Percentiles rank a stretch among this genome's conserved stretches.
Conservation (phyloP, 208 protist genomes). For the Wallacemonas sp. region DNA sequence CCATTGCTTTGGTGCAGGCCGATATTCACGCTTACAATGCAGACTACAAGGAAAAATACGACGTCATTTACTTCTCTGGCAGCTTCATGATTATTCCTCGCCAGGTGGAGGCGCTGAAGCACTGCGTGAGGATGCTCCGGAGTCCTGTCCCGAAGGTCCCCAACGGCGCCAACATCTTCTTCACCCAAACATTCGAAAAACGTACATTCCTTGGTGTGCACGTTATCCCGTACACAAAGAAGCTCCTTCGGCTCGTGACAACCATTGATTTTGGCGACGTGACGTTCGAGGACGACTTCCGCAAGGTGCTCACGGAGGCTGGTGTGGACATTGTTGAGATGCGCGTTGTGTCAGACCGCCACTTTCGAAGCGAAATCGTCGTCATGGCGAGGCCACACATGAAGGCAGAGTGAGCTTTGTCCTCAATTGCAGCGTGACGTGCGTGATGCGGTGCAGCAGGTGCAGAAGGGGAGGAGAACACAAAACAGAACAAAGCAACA, state of each 20-base stretch:
- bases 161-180: conserved; percentile 60
- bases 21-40: conserved; percentile 74
- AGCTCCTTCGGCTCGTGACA: conserved; percentile 48
- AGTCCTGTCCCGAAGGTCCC: conserved; percentile 38
- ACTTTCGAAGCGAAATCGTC: conserved; percentile 57
- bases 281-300: conserved; percentile 82
- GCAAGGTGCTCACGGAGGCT: conserved; percentile 37
- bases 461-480: too few relatives aligned
- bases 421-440: too few relatives aligned
- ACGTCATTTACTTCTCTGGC: conserved; percentile 80
- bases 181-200: conserved; percentile 83
- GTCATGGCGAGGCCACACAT: conserved; percentile 60
- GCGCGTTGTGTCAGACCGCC: conserved; percentile 36
- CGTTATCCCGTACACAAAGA: conserved; percentile 60
- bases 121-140: conserved; percentile 68
- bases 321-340: conserved; percentile 56
- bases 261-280: conserved; percentile 86
- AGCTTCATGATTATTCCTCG: conserved; percentile 81
- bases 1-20: conserved; percentile 47
- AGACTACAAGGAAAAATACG: conserved; percentile 45
- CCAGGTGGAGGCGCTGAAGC: conserved; percentile 46
- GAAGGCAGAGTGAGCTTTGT: conserved; percentile 8
- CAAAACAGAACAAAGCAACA: too few relatives aligned
- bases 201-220: conserved; percentile 52
- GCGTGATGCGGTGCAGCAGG: too few relatives aligned